Percentiles rank a stretch among this genome's conserved stretches.
Conservation (phyloP, 257 asterid genomes). For the Coffea eugenioides region DNA sequence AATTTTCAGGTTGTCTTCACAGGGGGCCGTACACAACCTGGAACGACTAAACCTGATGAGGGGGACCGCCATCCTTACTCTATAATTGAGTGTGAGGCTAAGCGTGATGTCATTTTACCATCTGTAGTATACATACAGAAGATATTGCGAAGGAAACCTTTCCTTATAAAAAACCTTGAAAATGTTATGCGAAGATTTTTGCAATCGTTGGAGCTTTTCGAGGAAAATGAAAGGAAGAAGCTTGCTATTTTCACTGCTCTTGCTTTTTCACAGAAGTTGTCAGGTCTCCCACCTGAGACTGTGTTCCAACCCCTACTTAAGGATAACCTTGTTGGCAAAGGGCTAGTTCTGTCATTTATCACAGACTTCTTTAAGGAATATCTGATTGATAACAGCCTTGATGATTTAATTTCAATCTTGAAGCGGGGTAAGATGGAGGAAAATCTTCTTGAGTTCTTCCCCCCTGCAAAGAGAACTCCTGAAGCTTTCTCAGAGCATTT, state of each 20-base stretch:
- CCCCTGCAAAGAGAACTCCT: conserved; percentile 79
- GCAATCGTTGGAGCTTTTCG: conserved; percentile 92
- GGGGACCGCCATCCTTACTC: conserved; percentile 96
- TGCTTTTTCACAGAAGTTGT: conserved; percentile 96
- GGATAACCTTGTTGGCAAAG: conserved; percentile 95
- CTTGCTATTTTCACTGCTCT: conserved; percentile 98
- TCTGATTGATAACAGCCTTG: conserved; percentile 93
- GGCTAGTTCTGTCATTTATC: conserved; percentile 89
- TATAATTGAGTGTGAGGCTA: conserved; percentile 75
- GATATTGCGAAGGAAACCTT: conserved; percentile 83
- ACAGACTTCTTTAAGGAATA: conserved; percentile 96
- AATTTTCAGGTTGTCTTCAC: conserved; percentile 76
- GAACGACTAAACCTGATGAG: conserved; percentile 94
- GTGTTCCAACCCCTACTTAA: conserved; percentile 96
- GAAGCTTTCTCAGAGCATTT: conserved; percentile 94
- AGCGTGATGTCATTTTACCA: conserved; percentile 81
- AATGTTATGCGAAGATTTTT: conserved; percentile 93
- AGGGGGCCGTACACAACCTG: conserved; percentile 98
- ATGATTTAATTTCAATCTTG: conserved; percentile 86
- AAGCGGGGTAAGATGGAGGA: conserved; percentile 95
- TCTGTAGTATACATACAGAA: conserved; percentile 91
- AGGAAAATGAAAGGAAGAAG: conserved; percentile 94
- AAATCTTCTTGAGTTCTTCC: conserved; percentile 84
- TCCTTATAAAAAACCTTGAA: conserved; percentile 96
- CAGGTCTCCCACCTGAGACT: conserved; percentile 97